Percentiles rank a stretch among this genome's conserved stretches.
Conservation (phyloP, 2,329 filamentous ascomycete species). For the Gremmenia infestans region DNA sequence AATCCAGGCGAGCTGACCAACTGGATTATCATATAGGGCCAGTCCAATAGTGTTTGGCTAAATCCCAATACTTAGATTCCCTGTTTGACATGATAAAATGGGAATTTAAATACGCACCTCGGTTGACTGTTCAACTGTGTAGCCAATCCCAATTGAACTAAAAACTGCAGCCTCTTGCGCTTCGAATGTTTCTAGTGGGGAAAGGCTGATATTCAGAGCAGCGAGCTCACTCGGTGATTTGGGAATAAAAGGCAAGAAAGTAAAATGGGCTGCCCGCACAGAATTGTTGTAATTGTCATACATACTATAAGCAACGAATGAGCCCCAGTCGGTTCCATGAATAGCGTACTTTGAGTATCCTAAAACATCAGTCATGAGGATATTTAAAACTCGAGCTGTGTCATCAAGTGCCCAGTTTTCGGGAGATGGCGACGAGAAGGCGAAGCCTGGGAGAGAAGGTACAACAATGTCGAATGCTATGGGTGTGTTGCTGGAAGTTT, state of each 20-base stretch:
- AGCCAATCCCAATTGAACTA: not conserved
- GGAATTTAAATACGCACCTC: not conserved
- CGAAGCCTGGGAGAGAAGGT: conserved; percentile 14
- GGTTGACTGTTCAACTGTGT: not conserved
- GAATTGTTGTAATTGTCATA: conserved; percentile 1
- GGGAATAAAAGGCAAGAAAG: not conserved
- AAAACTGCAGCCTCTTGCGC: not conserved
- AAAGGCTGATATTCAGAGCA: not conserved
- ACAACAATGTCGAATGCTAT: conserved; percentile 14
- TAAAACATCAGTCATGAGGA: conserved; percentile 8
- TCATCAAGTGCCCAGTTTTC: conserved; percentile 4
- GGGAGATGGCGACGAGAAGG: conserved; percentile 8
- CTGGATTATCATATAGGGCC: conserved; percentile 19
- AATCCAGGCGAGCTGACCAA: conserved; percentile 23
- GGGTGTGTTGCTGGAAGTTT: not conserved
- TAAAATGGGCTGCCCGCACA: not conserved
- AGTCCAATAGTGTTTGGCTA: conserved; percentile 21
- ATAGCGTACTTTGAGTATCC: conserved; percentile 11
- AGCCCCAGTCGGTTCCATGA: conserved; percentile 13
- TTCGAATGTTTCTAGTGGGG: not conserved
- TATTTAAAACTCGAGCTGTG: conserved; percentile 8
- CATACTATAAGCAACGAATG: conserved; percentile 7
- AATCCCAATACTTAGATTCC: not conserved
- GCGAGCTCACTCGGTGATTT: not conserved
- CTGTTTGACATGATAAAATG: not conserved